Base-by-base conservation (phyloP, 345 rosid genomes). In the Rhizophora mangle region DNA sequence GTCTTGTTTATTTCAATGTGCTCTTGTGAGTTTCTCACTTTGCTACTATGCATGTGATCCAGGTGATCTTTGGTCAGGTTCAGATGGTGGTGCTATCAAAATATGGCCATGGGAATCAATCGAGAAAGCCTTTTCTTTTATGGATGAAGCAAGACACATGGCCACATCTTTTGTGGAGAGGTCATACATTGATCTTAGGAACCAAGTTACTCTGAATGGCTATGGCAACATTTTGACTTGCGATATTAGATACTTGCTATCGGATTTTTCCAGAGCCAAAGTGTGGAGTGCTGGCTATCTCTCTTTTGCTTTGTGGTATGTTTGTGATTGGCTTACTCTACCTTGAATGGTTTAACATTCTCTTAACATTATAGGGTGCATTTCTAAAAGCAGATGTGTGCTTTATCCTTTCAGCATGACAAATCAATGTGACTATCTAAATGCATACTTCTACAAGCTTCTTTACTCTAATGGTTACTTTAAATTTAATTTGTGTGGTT, bases 41-140 rank as follows among this genome's bases (percentile, higher is more conserved):
- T 8, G n/a, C 8, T 66, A 21, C n/a, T 6, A 43, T 31, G 21
- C 43, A 29, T 59, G 59, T 72, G 79, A 21, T 77, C 64, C 82
- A 96, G 99, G 99, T 70, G 99, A 96, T 74, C 32, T 96, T 66
- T 96, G 99, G 99, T 90, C 97, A 6, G 94, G 98, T 49, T 84
- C 87, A 0, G 99, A 96, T 72, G 93, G 93, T 60, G 98, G 98
- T 54, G 60, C 76, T 53, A 79, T 96, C 22, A 92, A 79, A 86
- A 83, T 92, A 60, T 96, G 99, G 98, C 94, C 96, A 3, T 92
- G 98, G 97, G 98, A 96, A 69, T 82, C 91, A 65, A 83, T 96
- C 76, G 97, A 88, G 64, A 92, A 88, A 76, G 88, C 97, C 53
- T 92, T 90, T 51, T 85, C 96, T 19, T 87, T 92, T 63, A 82